These are phyloP conservation scores for Capniomyces stellatus DNA, from an alignment of 371 early-diverging fungal species.

Conservation along the genomic window DNA sequence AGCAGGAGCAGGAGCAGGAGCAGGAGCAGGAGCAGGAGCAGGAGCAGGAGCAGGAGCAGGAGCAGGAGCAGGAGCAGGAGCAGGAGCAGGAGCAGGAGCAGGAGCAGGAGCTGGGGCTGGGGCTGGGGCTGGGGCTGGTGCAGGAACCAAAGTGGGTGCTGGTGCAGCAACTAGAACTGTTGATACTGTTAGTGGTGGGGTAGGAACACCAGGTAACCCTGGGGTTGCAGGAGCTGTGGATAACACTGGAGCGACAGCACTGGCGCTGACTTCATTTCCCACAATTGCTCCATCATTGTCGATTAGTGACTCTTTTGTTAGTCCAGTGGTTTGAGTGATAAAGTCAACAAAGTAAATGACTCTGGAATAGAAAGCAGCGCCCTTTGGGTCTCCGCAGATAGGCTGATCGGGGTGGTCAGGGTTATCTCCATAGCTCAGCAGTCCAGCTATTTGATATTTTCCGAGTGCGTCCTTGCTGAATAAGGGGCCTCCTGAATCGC, in stretches of 20 bases:
- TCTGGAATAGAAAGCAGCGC: background rate
- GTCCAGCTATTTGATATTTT: conserved; percentile 12
- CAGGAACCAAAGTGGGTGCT: no score
- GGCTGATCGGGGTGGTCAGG: background rate
- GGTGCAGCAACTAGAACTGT: background rate
- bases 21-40: background rate
- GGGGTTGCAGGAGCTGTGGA: no score
- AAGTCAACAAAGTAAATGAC: conserved; percentile 1
- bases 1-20: background rate
- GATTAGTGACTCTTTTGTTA: no score
- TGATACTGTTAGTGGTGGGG: no score
- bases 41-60: background rate
- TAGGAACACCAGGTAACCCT: no score
- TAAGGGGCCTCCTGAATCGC: conserved; percentile 30
- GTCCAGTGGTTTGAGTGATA: background rate
- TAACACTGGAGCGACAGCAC: no score
- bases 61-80: background rate
- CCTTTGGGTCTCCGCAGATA: background rate
- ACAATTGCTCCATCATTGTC: no score
- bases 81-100: background rate
- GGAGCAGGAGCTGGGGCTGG: no score
- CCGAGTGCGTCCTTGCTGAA: conserved; percentile 14
- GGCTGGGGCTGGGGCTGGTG: no score
- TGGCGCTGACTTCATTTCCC: no score
- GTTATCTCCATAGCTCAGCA: conserved; percentile 23